Evolutionary conservation across 2,329 filamentous ascomycete species (phyloP), one percentile per base, ranked within the genome.

Genomic region (Scedosporium boydii): DNA sequence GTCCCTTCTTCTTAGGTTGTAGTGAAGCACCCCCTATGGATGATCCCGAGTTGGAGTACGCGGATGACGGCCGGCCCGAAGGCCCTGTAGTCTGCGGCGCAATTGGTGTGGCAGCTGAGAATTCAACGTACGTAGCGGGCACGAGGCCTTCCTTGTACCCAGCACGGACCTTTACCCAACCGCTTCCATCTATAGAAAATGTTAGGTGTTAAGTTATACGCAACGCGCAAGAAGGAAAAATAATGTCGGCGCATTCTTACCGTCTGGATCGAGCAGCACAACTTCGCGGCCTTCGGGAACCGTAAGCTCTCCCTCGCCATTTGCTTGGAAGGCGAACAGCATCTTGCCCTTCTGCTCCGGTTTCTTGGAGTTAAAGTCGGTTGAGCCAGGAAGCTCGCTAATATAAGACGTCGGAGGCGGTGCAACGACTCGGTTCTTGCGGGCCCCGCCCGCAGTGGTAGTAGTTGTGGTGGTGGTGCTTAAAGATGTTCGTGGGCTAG

Each of bases 321-420:
- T 88, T 7, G 88, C 89, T 66, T 96, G 88, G 69, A 97, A 99
- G 0, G 84, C 69, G 71, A 97, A 99, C 1, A 97, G 68, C 93
- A 98, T 96, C 75, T 88, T 96, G 58, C 90, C 93, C 72, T 82
- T 88, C 66, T 86, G 87, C 62, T 80, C 71, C 7, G 72, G 70
- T 62, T 69, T 71, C 16, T 70, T 65, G 2, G 72, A 72, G 10
- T 78, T 80, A 63, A 82, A 82, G 0, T 76, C 70, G 16, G 77
- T 65, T 70, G 76, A 76, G 68, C 84, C 80, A 4, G 87, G 83
- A 44, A 87, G 74, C 64, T 89, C 83, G 66, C 85, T 88, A 64
- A 95, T 81, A 70, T 96, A 98, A 38, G 90, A 83, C 6, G 87
- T 71, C 4, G 95, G 95, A 4, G 95, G 95, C 12, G 95, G 95